Conservation (phyloP, 352 stramenopile genomes). For the Sclerospora graminicola region DNA sequence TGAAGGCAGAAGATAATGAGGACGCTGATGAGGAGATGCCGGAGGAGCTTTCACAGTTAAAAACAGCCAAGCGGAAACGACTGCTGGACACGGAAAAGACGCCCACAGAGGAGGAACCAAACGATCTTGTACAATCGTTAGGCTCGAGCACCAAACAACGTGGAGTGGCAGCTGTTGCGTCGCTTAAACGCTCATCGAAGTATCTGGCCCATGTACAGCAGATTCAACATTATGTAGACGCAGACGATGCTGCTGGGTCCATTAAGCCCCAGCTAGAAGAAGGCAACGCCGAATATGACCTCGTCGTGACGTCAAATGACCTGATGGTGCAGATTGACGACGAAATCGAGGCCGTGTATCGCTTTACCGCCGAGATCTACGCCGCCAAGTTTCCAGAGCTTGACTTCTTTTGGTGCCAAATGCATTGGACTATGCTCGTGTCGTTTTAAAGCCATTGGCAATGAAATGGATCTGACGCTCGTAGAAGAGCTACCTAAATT, state of each 20-base stretch:
- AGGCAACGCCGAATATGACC: constrained; percentile 62
- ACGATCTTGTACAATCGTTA: constrained; percentile 31
- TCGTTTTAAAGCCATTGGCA: constrained; percentile 88
- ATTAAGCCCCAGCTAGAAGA: constrained; percentile 36
- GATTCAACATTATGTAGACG: constrained; percentile 46
- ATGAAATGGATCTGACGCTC: constrained; percentile 91
- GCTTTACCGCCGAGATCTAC: constrained; percentile 89
- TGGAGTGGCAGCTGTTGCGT: constrained; percentile 46
- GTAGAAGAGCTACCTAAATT: constrained; percentile 76
- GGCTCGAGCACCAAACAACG: constrained; percentile 34
- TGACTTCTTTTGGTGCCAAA: constrained; percentile 89
- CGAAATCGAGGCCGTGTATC: constrained; percentile 86
- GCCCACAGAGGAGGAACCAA: constrained; percentile 8
- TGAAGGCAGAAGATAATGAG: constrained; percentile 11
- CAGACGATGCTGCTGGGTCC: constrained; percentile 16
- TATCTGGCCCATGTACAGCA: constrained; percentile 64
- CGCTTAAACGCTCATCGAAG: constrained; percentile 61
- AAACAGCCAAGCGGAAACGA: constrained; percentile 18
- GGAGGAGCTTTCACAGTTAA: constrained; percentile 1
- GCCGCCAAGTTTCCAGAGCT: constrained; percentile 91
- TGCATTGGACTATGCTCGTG: constrained; percentile 87
- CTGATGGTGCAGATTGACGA: constrained; percentile 91
- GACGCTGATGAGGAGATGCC: constrained; percentile 10
- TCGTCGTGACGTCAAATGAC: constrained; percentile 88
- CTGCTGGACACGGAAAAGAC: constrained; percentile 9